These are phyloP conservation scores for Theobroma cacao DNA, from an alignment of 345 rosid genomes.

Conservation along the genomic window DNA sequence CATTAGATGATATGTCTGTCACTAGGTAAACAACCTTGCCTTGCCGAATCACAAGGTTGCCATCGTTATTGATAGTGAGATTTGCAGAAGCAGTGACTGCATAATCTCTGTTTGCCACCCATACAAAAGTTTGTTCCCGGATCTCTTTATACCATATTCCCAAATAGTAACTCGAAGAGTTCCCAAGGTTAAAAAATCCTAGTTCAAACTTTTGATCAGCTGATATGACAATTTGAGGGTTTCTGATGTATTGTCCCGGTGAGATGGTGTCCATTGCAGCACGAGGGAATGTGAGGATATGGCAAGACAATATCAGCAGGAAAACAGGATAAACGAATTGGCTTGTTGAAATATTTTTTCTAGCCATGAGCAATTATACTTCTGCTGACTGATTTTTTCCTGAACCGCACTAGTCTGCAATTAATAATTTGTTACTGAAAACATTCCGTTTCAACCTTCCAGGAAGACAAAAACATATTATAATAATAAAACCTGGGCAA, in stretches of 20 bases:
- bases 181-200: conserved; percentile 26
- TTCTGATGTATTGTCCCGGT: not conserved
- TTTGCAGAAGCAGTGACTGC: conserved; percentile 26
- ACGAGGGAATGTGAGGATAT: not conserved
- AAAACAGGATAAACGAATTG: not conserved
- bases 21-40: not conserved
- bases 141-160: conserved; percentile 43
- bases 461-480: no score
- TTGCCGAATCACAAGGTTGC: conserved; percentile 32
- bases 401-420: no score
- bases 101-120: conserved; percentile 47
- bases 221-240: conserved; percentile 10
- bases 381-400: no score
- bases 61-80: conserved; percentile 21
- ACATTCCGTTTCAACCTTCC: no score
- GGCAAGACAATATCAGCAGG: conserved; percentile 4
- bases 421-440: no score
- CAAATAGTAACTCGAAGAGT: conserved; percentile 30
- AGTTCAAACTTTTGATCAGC: conserved; percentile 27
- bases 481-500: no score
- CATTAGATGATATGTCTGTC: not conserved
- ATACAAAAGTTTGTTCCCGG: conserved; percentile 24
- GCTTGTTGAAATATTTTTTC: not conserved
- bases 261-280: conserved; percentile 1
- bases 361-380: no score